A percentile compares a stretch with the other conserved stretches of the same genome.
These are phyloP conservation scores for Ustilago cynodontis DNA, from an alignment of 1,284 basidiomycete genomes.

Conservation along the genomic window DNA sequence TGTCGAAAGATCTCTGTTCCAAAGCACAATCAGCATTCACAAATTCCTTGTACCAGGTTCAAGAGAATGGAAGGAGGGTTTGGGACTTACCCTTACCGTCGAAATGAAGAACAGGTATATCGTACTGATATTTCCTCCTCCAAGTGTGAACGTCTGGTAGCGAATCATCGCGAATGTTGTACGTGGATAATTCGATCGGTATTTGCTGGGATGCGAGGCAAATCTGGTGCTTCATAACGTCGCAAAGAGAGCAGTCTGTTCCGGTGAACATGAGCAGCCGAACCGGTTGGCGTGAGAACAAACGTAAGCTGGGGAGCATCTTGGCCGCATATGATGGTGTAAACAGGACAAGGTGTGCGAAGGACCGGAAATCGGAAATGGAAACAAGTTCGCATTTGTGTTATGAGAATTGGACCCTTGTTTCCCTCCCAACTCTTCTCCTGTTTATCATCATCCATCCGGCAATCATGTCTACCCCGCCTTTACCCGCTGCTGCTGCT, in stretches of 20 bases:
- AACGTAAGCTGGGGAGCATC: slow-evolving; percentile 17
- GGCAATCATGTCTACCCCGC: background rate
- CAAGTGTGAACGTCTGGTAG: slow-evolving; percentile 56
- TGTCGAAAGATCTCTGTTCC: slow-evolving; percentile 50
- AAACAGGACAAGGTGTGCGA: no score
- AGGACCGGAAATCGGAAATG: background rate
- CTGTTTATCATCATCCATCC: background rate
- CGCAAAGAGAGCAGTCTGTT: slow-evolving; percentile 65
- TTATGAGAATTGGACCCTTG: background rate
- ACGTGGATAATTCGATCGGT: slow-evolving; percentile 50
- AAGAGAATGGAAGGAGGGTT: background rate
- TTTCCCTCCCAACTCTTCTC: background rate
- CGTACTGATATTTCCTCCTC: slow-evolving; percentile 68
- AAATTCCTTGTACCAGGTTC: no score
- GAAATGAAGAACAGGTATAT: slow-evolving; percentile 66
- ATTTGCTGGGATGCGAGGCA: slow-evolving; percentile 14
- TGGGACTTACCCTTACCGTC: slow-evolving; percentile 30
- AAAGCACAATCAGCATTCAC: no score
- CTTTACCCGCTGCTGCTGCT: background rate
- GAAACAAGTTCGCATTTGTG: background rate
- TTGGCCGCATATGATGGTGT: no score
- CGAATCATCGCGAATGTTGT: slow-evolving; percentile 66
- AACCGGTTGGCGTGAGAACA: background rate
- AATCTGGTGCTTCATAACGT: slow-evolving; percentile 59
- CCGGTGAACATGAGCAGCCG: slow-evolving; percentile 64